Conservation (phyloP, 2,329 filamentous ascomycete genomes). For the Neonectria punicea region DNA sequence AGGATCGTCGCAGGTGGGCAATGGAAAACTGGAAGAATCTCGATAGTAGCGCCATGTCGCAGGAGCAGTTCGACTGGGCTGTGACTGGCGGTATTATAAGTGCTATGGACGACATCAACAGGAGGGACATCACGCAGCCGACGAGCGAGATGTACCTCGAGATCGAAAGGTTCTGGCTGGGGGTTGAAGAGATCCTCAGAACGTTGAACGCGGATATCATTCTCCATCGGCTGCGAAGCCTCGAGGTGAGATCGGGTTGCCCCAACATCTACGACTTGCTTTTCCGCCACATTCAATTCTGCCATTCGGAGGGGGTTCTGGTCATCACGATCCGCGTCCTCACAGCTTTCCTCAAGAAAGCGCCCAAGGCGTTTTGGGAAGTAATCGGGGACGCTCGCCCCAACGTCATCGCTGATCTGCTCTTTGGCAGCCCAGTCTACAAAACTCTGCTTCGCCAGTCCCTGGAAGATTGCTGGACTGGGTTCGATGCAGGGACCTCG, state of each 20-base stretch:
- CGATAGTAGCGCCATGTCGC: constrained; percentile 68
- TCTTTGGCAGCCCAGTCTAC: constrained; percentile 78
- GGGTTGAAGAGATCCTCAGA: constrained; percentile 77
- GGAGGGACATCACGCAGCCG: constrained; percentile 52
- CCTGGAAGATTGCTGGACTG: constrained; percentile 56
- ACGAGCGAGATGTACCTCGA: constrained; percentile 51
- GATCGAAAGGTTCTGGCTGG: constrained; percentile 83
- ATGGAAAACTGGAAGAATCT: constrained; percentile 58
- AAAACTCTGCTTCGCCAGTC: constrained; percentile 70
- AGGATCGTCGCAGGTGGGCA: constrained; percentile 61
- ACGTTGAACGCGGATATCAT: constrained; percentile 80
- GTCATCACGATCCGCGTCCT: constrained; percentile 77
- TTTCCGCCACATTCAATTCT: constrained; percentile 63
- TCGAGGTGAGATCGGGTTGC: constrained; percentile 72
- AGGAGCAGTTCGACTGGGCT: constrained; percentile 87
- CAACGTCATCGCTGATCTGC: constrained; percentile 82
- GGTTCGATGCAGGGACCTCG: constrained; percentile 55
- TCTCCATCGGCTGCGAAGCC: constrained; percentile 78
- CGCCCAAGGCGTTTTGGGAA: constrained; percentile 86
- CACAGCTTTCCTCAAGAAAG: constrained; percentile 76
- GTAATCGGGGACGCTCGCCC: constrained; percentile 85
- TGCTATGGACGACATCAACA: constrained; percentile 71
- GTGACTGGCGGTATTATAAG: constrained; percentile 78
- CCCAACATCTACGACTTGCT: constrained; percentile 74
- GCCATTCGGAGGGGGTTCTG: constrained; percentile 67